Evolutionary conservation across 345 rosid species (phyloP).

Genomic region (Conringia planisiliqua): DNA sequence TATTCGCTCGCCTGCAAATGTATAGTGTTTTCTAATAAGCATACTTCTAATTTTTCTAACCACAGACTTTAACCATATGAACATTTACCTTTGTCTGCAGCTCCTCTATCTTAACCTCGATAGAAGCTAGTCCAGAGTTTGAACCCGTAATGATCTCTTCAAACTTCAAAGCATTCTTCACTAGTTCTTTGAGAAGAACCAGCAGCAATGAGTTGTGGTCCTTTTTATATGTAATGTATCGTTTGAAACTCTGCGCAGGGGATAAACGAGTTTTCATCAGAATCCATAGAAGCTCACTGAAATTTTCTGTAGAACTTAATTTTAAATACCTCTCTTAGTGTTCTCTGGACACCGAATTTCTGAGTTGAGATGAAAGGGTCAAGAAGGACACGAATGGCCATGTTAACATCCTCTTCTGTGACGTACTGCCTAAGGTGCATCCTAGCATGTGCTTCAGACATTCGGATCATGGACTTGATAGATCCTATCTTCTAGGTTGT

Average conservation of each 20-base stretch:
- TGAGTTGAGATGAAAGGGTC: conserved; percentile 95
- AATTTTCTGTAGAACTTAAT: not conserved
- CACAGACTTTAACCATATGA: too few species aligned
- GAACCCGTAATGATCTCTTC: conserved; percentile 83
- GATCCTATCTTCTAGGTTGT: too few species aligned
- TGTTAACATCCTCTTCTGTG: conserved; percentile 87
- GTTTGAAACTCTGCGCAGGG: conserved; percentile 77
- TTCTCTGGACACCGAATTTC: conserved; percentile 93
- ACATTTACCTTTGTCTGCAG: conserved; percentile 60
- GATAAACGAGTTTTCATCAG: not conserved
- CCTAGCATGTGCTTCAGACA: conserved; percentile 99
- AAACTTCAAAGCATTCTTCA: conserved; percentile 70
- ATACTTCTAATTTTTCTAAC: not conserved
- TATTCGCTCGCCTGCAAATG: conserved; percentile 74
- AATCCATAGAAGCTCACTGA: not conserved
- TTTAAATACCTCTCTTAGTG: conserved; percentile 72
- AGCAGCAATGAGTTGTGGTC: conserved; percentile 85
- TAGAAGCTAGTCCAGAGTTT: conserved; percentile 48
- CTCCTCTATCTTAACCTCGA: conserved; percentile 76
- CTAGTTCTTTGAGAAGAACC: conserved; percentile 73
- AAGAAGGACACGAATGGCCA: conserved; percentile 87
- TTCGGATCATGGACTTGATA: conserved; percentile 97
- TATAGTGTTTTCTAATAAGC: not conserved
- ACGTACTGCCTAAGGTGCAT: conserved; percentile 96
- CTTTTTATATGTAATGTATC: conserved; percentile 86